Evolutionary conservation across 2,329 filamentous ascomycete genomes (phyloP), one percentile per base, ranked within the genome.

Genomic region (Didymella segeticola): DNA sequence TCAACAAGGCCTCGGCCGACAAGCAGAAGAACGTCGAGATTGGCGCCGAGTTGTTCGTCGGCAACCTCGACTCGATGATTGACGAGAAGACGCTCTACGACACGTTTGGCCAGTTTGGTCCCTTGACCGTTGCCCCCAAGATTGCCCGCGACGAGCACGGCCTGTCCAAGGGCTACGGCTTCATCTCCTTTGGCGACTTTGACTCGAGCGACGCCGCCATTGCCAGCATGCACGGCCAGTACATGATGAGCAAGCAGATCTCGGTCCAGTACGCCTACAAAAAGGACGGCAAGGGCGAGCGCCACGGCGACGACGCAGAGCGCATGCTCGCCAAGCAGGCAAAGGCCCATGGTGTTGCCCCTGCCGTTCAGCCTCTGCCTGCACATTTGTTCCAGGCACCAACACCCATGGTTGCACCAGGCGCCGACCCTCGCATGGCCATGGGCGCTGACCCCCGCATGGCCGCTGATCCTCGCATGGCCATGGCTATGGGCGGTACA

Each of bases 181-280:
- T 99, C 72, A 89, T 98, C 62, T 96, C 89, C 47, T 99, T 93
- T 69, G 88, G 88, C 72, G 89, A 90, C 70, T 99, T 99, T 73
- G 95, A 98, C 70, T 89, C 91, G 64, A 95, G 91, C 10, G 95
- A 99, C 70, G 89, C 91, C 58, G 93, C 95, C 34, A 91, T 96
- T 59, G 84, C 87, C 62, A 95, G 93, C 73, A 93, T 99, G 89
- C 90, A 96, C 73, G 91, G 91, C 45, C 93, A 98, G 78, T 98
- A 95, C 76, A 86, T 99, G 56, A 93, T 96, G 82, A 96, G 95
- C 81, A 96, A 96, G 79, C 90, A 96, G 75, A 89, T 98, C 66
- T 90, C 89, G 2, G 95, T 99, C 37, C 93, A 98, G 77, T 99
- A 98, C 75, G 95, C 95, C 31, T 98, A 96, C 84, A 99, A 99